phyloP scores from a whole-genome alignment of 805 yeast genomes.

The Teunomyces atbi region DNA sequence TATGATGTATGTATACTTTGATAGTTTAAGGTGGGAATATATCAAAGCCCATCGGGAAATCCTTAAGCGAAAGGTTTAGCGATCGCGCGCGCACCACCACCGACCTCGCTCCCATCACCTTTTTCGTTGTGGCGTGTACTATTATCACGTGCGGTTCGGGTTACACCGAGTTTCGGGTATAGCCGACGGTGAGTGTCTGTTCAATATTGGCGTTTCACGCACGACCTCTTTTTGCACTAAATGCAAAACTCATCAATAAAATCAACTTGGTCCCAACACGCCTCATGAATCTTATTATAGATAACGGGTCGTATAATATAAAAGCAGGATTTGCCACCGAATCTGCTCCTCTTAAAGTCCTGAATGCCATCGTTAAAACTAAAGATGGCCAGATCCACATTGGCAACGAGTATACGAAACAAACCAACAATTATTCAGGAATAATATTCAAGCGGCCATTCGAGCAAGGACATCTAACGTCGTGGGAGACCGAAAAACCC shows the following conservation, averaged over 20 bases:
- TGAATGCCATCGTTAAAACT: slow-evolving; percentile 72
- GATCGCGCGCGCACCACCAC: no score
- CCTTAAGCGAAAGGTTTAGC: no score
- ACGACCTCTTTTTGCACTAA: neutral
- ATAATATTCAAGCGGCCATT: slow-evolving; percentile 75
- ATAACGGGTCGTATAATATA: slow-evolving; percentile 85
- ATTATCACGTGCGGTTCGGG: neutral
- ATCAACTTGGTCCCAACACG: neutral
- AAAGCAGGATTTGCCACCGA: slow-evolving; percentile 45
- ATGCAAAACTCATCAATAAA: neutral
- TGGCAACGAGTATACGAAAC: slow-evolving; percentile 62
- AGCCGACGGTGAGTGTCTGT: neutral
- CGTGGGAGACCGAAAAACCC: slow-evolving; percentile 88
- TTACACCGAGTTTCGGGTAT: neutral
- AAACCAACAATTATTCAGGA: slow-evolving; percentile 71
- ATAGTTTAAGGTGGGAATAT: no score
- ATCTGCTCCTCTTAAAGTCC: slow-evolving; percentile 29
- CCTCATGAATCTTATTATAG: slow-evolving; percentile 54
- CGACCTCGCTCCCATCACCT: no score
- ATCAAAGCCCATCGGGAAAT: no score
- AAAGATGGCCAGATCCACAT: slow-evolving; percentile 70
- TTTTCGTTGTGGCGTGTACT: no score
- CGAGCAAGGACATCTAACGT: slow-evolving; percentile 83
- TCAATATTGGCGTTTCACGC: neutral
- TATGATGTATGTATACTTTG: no score